A percentile compares a stretch with the other conserved stretches of the same genome.
Conservation (phyloP, 2,329 filamentous ascomycete genomes). For the Aspergillus transmontanensis region DNA sequence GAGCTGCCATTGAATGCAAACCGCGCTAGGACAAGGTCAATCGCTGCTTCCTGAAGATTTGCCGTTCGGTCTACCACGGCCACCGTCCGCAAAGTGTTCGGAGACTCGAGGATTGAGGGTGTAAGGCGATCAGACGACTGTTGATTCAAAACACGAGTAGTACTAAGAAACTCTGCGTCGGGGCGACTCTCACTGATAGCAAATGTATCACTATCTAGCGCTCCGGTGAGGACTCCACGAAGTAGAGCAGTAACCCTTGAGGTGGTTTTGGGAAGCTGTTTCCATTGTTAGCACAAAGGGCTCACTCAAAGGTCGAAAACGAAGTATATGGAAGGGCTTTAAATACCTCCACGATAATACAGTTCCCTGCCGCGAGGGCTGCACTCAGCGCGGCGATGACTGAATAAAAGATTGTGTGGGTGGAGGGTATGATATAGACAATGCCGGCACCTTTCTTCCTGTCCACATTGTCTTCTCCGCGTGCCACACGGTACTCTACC, state of each 20-base stretch:
- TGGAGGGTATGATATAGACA: conserved; percentile 52
- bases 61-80: conserved; percentile 65
- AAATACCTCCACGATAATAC: conserved; percentile 50
- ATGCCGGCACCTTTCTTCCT: conserved; percentile 24
- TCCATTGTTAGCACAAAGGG: conserved; percentile 20
- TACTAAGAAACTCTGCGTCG: conserved; percentile 31
- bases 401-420: conserved; percentile 54
- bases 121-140: neutral
- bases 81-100: conserved; percentile 41
- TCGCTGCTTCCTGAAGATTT: conserved; percentile 56
- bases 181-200: conserved; percentile 42
- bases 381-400: conserved; percentile 48
- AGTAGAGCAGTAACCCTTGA: conserved; percentile 26
- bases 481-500: conserved; percentile 26
- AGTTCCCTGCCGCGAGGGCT: conserved; percentile 56
- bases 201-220: conserved; percentile 55
- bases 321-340: neutral
- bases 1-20: conserved; percentile 60
- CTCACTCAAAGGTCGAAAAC: no score
- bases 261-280: conserved; percentile 29
- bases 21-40: conserved; percentile 55
- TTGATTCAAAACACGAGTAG: conserved; percentile 19
- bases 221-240: conserved; percentile 23
- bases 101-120: conserved; percentile 30
- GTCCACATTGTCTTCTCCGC: conserved; percentile 22